Evolutionary conservation across 805 yeast species (phyloP).

Genomic region (Pichia scutulata): DNA sequence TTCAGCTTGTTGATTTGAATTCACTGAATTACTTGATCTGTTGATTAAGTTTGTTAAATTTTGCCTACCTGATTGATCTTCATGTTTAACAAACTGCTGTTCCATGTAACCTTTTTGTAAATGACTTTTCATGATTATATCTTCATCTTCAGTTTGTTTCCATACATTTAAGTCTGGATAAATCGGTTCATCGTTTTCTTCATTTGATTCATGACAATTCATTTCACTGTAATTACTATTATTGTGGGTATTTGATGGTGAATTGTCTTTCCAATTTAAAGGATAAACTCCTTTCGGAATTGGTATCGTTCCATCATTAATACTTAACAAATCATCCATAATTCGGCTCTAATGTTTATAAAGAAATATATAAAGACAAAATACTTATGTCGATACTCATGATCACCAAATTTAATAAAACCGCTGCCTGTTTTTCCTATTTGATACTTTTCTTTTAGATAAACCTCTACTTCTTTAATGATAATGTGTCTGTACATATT

Average conservation of each 20-base stretch:
- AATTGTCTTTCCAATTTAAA: slow-evolving; percentile 19
- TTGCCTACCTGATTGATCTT: slow-evolving; percentile 62
- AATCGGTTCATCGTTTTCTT: slow-evolving; percentile 5
- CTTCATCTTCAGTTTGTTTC: slow-evolving; percentile 52
- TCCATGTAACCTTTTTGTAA: slow-evolving; percentile 69
- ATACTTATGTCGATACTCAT: too few species aligned
- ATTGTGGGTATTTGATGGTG: background rate
- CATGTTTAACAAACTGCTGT: slow-evolving; percentile 54
- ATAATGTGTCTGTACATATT: background rate
- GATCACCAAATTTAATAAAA: background rate
- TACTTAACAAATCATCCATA: slow-evolving; percentile 1
- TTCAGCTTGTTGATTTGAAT: background rate
- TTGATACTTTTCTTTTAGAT: background rate
- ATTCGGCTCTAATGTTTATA: background rate
- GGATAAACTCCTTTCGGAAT: slow-evolving; percentile 27
- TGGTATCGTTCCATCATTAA: slow-evolving; percentile 18
- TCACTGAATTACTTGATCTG: background rate
- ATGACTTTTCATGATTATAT: slow-evolving; percentile 42
- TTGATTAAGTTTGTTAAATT: slow-evolving; percentile 22
- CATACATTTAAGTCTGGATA: slow-evolving; percentile 74
- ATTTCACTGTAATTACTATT: background rate
- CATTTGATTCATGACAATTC: background rate
- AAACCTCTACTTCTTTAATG: background rate
- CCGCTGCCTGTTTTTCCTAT: background rate
- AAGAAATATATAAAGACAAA: background rate